Base-by-base conservation (phyloP, 163 green algal species). In the Scenedesmus sp. region DNA sequence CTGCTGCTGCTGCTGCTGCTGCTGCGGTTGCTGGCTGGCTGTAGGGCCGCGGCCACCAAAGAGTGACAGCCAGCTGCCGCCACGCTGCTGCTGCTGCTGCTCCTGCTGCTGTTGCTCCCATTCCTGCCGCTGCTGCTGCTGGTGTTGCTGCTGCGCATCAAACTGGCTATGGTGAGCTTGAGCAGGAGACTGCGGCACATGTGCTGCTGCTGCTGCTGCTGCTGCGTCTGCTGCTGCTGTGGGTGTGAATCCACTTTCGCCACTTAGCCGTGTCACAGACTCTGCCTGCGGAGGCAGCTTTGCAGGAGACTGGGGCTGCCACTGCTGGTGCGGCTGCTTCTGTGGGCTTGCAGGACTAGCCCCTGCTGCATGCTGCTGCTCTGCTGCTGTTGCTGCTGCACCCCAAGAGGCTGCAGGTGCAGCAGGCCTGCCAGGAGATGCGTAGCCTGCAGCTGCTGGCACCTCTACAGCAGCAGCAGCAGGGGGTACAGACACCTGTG, bases 11-110 rank as follows among this genome's bases (percentile, higher is more conserved):
- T 86, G 87, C 87, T 85, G 87, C 46, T 76, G 74, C 73, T 90
- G 85, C 26, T 90, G 66, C 4, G 67, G 5, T 20, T 7, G 76
- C 15, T 59, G 76, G 26, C 10, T 12, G 10, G 62, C 10, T 23
- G 76, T 18, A 1, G 76, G 67, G 15, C 56, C 20, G 1, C 59
- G 57, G 9, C 70, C 70, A 4, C 87, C 59, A 87, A 91, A 91
- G 4, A 91, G 59, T 52, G 87, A 91, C 55, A 86, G 56, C 87
- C 87, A 91, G 87, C 74, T 73, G 86, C 86, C 73, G 86, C 66
- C 10, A 9, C 62, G 34, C 46, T 57, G 16, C 86, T 90, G 86
- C 66, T 83, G 64, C 57, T 64, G 20, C 64, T 90, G 85, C 85
- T 84, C 52, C 52, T 57, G 62, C 87, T 59, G 81, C 52, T 67